Percentiles rank a stretch among this genome's conserved stretches.
Conservation (phyloP, 2,329 filamentous ascomycete genomes). For the Verticillium nonalfalfae region DNA sequence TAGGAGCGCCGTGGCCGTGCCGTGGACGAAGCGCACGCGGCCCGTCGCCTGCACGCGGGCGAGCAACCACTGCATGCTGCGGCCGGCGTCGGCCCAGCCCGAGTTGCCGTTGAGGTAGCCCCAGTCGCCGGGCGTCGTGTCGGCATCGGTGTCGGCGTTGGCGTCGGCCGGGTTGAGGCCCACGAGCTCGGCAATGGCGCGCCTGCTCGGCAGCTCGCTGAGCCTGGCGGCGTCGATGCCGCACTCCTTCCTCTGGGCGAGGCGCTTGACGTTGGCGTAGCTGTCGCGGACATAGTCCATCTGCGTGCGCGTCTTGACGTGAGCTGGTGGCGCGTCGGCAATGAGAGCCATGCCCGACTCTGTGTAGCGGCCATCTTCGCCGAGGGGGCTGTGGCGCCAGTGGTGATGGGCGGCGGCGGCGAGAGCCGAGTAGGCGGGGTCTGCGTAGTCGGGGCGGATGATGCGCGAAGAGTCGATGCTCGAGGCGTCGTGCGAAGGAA, state of each 20-base stretch:
- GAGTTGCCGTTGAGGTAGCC: slow-evolving; percentile 70
- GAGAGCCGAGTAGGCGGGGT: slow-evolving; percentile 68
- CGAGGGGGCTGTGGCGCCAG: slow-evolving; percentile 60
- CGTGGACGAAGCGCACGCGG: slow-evolving; percentile 50
- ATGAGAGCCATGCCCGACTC: slow-evolving; percentile 65
- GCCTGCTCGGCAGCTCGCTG: slow-evolving; percentile 34
- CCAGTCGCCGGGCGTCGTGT: slow-evolving; percentile 51
- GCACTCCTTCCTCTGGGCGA: slow-evolving; percentile 34
- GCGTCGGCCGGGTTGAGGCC: background rate
- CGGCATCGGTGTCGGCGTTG: slow-evolving; percentile 38
- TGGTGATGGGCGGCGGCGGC: slow-evolving; percentile 62
- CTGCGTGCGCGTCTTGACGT: slow-evolving; percentile 34
- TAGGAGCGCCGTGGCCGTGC: slow-evolving; percentile 33
- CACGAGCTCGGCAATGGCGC: slow-evolving; percentile 32
- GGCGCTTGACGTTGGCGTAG: slow-evolving; percentile 49
- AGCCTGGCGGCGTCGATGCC: slow-evolving; percentile 29
- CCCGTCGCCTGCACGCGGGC: slow-evolving; percentile 45
- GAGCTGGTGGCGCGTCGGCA: slow-evolving; percentile 25
- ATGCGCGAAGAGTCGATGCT: slow-evolving; percentile 60
- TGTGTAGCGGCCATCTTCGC: slow-evolving; percentile 59
- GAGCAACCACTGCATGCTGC: slow-evolving; percentile 60
- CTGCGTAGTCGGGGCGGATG: slow-evolving; percentile 71
- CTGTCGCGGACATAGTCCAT: slow-evolving; percentile 55
- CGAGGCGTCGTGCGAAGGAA: slow-evolving; percentile 53
- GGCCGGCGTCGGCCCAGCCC: slow-evolving; percentile 77